phyloP scores from a whole-genome alignment of 2,329 filamentous ascomycete genomes.

The Dactylellina haptotyla region DNA sequence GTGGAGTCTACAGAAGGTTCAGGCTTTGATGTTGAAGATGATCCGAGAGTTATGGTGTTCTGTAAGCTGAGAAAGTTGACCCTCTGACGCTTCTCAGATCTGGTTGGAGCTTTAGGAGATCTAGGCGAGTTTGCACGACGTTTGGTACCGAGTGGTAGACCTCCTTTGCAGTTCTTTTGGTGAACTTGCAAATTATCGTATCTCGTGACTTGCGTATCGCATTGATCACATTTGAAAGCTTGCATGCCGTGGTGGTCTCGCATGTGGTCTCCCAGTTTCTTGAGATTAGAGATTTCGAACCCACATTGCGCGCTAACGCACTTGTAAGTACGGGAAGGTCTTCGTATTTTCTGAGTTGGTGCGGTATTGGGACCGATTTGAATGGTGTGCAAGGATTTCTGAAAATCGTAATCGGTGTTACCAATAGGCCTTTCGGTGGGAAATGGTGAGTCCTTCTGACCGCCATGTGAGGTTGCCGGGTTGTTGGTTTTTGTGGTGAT shows the following conservation, averaged over 20 bases:
- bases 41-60: background rate
- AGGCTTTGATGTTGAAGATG: too few relatives aligned
- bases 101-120: too few relatives aligned
- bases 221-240: constrained; percentile 10
- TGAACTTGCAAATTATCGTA: constrained; percentile 19
- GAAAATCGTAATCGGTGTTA: too few relatives aligned
- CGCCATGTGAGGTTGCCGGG: too few relatives aligned
- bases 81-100: background rate
- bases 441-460: too few relatives aligned
- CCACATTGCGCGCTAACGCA: too few relatives aligned
- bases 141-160: background rate
- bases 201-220: constrained; percentile 9
- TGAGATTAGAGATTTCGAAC: background rate
- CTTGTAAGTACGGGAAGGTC: background rate
- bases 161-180: background rate
- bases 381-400: too few relatives aligned
- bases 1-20: too few relatives aligned
- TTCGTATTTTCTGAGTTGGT: background rate
- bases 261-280: constrained; percentile 10
- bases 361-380: background rate
- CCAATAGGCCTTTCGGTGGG: too few relatives aligned
- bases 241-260: background rate
- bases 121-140: background rate
- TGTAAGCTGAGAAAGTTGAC: constrained; percentile 1
- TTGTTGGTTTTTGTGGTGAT: too few relatives aligned